These are phyloP conservation scores for Mychonastes homosphaera DNA, from an alignment of 139 green algal genomes.

Conservation along the genomic window DNA sequence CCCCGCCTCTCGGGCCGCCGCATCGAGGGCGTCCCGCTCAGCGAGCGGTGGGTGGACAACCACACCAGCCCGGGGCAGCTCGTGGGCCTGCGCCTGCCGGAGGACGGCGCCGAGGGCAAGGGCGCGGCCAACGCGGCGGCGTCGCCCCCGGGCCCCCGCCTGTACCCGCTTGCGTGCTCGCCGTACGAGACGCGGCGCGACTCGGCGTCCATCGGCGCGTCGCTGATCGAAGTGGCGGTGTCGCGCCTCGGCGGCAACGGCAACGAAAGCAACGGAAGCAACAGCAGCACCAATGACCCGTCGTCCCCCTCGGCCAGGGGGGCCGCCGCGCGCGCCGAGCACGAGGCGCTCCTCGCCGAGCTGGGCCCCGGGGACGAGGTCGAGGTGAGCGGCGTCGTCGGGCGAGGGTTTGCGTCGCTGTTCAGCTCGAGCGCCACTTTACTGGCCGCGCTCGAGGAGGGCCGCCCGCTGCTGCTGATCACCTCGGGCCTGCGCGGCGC, in stretches of 20 bases:
- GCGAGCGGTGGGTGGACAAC: no score
- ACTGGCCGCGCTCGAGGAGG: constrained; percentile 42
- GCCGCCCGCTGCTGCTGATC: constrained; percentile 53
- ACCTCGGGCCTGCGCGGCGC: constrained; percentile 47
- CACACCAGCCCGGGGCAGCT: constrained; percentile 37
- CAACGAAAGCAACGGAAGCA: no score
- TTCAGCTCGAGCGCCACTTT: constrained; percentile 48
- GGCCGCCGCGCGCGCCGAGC: no score
- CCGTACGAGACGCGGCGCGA: constrained; percentile 51
- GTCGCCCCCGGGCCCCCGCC: neutral
- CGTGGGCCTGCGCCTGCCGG: constrained; percentile 25
- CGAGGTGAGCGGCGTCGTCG: constrained; percentile 47
- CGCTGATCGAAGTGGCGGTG: constrained; percentile 58
- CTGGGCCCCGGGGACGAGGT: constrained; percentile 10
- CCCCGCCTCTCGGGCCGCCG: no score
- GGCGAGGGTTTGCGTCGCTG: constrained; percentile 59
- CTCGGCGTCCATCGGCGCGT: constrained; percentile 50
- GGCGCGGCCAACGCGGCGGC: neutral
- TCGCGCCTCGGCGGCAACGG: no score
- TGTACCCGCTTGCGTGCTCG: constrained; percentile 39
- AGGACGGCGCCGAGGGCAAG: constrained; percentile 6
- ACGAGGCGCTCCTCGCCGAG: constrained; percentile 9
- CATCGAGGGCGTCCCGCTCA: no score
- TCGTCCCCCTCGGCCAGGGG: no score
- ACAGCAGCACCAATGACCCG: no score